Evolutionary conservation across 345 rosid species (phyloP).

Genomic region (Aquilaria malaccensis): DNA sequence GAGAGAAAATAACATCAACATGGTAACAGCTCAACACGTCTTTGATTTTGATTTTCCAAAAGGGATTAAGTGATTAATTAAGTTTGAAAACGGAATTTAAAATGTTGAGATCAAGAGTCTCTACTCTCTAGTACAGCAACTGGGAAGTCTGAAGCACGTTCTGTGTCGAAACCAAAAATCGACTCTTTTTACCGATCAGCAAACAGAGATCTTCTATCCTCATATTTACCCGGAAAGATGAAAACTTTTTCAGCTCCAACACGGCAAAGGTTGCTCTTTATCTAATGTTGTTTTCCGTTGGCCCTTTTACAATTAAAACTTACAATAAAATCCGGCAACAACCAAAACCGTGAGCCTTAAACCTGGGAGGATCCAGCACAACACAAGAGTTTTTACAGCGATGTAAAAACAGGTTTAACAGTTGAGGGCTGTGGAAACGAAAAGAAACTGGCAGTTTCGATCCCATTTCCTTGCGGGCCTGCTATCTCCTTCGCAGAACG

Average conservation of each 20-base stretch:
- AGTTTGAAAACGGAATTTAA: too few relatives aligned
- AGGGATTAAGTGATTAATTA: not conserved
- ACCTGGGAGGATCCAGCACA: not conserved
- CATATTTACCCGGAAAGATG: too few relatives aligned
- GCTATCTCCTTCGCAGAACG: not conserved
- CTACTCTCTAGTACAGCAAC: too few relatives aligned
- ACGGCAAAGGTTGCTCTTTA: too few relatives aligned
- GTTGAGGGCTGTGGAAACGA: not conserved
- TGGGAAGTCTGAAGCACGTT: conserved; percentile 6
- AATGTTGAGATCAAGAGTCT: too few relatives aligned
- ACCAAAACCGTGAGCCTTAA: not conserved
- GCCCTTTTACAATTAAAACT: not conserved
- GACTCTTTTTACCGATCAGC: too few relatives aligned
- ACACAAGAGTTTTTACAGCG: not conserved
- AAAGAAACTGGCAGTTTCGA: not conserved
- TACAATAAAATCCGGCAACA: not conserved
- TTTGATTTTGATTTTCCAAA: conserved; percentile 18
- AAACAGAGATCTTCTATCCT: too few relatives aligned
- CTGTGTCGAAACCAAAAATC: not conserved
- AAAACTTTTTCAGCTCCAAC: too few relatives aligned
- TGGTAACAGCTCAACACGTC: conserved; percentile 78
- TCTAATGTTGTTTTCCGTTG: not conserved
- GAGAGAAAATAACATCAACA: conserved; percentile 13
- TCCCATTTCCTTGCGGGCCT: not conserved
- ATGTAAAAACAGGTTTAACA: not conserved